phyloP scores from a whole-genome alignment of 2,329 filamentous ascomycete species.

The Arthroderma uncinatum region DNA sequence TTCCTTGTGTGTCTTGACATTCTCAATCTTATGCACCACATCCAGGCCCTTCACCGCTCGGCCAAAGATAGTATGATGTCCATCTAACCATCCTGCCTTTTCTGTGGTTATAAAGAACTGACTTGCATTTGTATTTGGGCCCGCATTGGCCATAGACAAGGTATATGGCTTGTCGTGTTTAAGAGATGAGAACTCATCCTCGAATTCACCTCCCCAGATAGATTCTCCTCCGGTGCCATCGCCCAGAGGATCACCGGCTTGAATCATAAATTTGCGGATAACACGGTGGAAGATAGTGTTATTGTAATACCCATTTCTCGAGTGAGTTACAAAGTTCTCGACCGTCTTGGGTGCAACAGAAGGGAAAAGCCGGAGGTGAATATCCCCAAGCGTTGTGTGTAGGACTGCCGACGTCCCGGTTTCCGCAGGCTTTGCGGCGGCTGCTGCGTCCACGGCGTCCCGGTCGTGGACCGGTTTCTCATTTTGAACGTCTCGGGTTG shows the following conservation, averaged over 20 bases:
- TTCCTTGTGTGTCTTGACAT: slow-evolving; percentile 73
- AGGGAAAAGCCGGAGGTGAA: slow-evolving; percentile 84
- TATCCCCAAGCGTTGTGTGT: slow-evolving; percentile 89
- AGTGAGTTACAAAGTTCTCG: slow-evolving; percentile 93
- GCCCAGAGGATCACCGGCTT: slow-evolving; percentile 68
- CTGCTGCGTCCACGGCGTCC: slow-evolving; percentile 36
- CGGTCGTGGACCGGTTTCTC: slow-evolving; percentile 68
- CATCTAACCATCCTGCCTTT: slow-evolving; percentile 91
- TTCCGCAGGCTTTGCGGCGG: slow-evolving; percentile 53
- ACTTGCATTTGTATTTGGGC: slow-evolving; percentile 85
- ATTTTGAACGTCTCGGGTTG: slow-evolving; percentile 82
- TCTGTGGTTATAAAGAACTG: slow-evolving; percentile 99
- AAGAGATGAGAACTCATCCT: slow-evolving; percentile 82
- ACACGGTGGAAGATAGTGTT: slow-evolving; percentile 95
- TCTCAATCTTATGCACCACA: slow-evolving; percentile 93
- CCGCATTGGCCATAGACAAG: slow-evolving; percentile 94
- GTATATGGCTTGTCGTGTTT: slow-evolving; percentile 96
- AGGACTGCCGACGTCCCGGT: slow-evolving; percentile 70
- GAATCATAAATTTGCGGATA: slow-evolving; percentile 98
- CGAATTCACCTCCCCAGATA: slow-evolving; percentile 87
- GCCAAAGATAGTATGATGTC: slow-evolving; percentile 94
- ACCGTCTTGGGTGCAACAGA: slow-evolving; percentile 87
- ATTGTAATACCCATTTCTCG: slow-evolving; percentile 88
- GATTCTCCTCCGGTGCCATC: slow-evolving; percentile 84
- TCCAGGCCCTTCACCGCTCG: slow-evolving; percentile 82